Percentiles rank a stretch among this genome's conserved stretches.
Evolutionary conservation across 345 rosid species (phyloP).

Genomic region (Durio zibethinus): DNA sequence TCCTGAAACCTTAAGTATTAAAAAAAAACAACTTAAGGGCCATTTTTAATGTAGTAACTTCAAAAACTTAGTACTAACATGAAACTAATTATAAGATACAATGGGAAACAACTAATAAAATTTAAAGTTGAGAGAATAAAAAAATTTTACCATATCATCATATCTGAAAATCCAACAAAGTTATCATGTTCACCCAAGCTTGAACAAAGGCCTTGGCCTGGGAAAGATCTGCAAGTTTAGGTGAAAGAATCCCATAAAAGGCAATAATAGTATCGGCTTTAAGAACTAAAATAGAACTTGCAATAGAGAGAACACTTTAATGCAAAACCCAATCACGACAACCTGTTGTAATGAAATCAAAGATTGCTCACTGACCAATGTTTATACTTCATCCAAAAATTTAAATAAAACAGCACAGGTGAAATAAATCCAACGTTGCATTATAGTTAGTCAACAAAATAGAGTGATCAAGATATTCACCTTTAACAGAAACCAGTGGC

Average conservation of each 20-base stretch:
- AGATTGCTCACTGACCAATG: neutral
- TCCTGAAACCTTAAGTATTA: too few species aligned
- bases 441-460: neutral
- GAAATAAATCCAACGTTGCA: neutral
- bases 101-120: neutral
- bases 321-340: slow-evolving; percentile 92
- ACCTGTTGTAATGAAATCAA: slow-evolving; percentile 39
- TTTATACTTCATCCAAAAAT: neutral
- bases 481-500: neutral
- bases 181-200: slow-evolving; percentile 91
- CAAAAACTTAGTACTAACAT: neutral
- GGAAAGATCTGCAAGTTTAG: slow-evolving; percentile 53
- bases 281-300: slow-evolving; percentile 84
- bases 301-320: slow-evolving; percentile 88
- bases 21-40: neutral
- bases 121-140: neutral
- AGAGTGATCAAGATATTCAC: neutral
- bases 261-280: slow-evolving; percentile 83
- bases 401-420: neutral
- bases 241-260: slow-evolving; percentile 80
- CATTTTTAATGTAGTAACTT: neutral
- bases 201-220: slow-evolving; percentile 29
- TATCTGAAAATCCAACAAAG: slow-evolving; percentile 78
- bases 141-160: slow-evolving; percentile 45
- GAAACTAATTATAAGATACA: neutral